These are phyloP conservation scores for Zymoseptoria ardabiliae DNA, from an alignment of 2,329 filamentous ascomycete species.

Conservation along the genomic window DNA sequence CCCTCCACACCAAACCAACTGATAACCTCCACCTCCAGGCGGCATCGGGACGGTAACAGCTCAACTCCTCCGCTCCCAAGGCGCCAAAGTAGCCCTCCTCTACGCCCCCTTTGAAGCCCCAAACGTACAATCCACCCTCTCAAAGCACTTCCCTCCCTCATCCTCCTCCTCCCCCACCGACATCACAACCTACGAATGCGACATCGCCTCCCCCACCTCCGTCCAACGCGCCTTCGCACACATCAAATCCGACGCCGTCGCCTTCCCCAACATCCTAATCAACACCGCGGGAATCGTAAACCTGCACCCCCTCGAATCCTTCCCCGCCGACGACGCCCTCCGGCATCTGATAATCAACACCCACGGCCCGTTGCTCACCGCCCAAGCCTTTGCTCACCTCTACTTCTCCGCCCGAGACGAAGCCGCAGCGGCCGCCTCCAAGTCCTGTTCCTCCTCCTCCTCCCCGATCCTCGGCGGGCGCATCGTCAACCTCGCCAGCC, in stretches of 20 bases:
- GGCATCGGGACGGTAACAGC: constrained; percentile 41
- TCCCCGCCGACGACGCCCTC: constrained; percentile 37
- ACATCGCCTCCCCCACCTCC: constrained; percentile 27
- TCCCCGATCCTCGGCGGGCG: constrained; percentile 27
- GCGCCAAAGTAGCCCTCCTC: constrained; percentile 38
- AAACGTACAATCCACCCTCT: constrained; percentile 32
- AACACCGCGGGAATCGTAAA: constrained; percentile 38
- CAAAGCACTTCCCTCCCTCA: constrained; percentile 27
- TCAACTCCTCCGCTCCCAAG: constrained; percentile 34
- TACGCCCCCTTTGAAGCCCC: constrained; percentile 42
- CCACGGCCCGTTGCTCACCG: constrained; percentile 39
- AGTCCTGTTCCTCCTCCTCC: neutral
- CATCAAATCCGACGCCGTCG: constrained; percentile 18
- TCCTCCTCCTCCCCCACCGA: neutral
- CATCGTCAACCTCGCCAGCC: constrained; percentile 42
- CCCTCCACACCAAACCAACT: neutral
- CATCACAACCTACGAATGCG: constrained; percentile 29
- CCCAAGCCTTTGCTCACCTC: constrained; percentile 39
- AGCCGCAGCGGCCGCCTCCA: too few relatives aligned
- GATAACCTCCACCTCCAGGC: constrained; percentile 15
- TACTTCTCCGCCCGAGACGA: constrained; percentile 27
- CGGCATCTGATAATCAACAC: constrained; percentile 41
- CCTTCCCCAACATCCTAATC: constrained; percentile 30
- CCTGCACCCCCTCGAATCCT: constrained; percentile 38
- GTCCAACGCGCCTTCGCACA: constrained; percentile 25